Percentiles rank a stretch among this genome's conserved stretches.
Evolutionary conservation across 148 eudicot genomes (phyloP).

Genomic region (Rhododendron williamsianum): DNA sequence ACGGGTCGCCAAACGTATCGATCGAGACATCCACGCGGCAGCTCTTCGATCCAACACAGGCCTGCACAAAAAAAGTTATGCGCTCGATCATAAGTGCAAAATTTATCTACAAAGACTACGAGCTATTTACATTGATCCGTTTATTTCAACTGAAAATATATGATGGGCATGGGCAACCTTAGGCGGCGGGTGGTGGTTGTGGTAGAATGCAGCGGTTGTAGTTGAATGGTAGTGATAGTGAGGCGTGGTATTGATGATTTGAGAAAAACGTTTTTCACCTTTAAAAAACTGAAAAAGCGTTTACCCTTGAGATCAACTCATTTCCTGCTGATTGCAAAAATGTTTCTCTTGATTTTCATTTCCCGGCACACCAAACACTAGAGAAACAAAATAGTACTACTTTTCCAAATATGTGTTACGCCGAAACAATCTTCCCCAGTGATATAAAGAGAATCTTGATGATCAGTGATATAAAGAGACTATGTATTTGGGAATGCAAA

Average conservation of each 20-base stretch:
- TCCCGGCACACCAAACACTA: neutral
- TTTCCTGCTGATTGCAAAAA: neutral
- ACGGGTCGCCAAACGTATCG: slow-evolving; percentile 61
- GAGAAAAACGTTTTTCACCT: neutral
- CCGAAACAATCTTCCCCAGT: neutral
- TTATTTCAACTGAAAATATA: neutral
- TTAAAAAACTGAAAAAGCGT: neutral
- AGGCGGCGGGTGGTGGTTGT: neutral
- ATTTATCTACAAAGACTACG: neutral
- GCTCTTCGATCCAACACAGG: slow-evolving; percentile 57
- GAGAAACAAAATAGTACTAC: neutral
- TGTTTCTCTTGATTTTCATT: neutral
- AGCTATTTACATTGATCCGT: neutral
- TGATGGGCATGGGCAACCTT: neutral
- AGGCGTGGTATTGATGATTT: neutral
- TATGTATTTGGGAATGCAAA: too few species aligned
- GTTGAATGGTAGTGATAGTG: neutral
- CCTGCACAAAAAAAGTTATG: slow-evolving; percentile 29
- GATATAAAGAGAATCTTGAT: too few species aligned
- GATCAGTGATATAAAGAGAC: too few species aligned
- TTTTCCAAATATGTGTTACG: neutral
- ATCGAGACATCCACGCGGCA: slow-evolving; percentile 56
- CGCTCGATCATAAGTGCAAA: neutral
- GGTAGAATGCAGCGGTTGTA: neutral
- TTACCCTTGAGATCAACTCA: neutral